Base-by-base conservation (phyloP, 441 rosid genomes). In the Biscutella laevigata region DNA sequence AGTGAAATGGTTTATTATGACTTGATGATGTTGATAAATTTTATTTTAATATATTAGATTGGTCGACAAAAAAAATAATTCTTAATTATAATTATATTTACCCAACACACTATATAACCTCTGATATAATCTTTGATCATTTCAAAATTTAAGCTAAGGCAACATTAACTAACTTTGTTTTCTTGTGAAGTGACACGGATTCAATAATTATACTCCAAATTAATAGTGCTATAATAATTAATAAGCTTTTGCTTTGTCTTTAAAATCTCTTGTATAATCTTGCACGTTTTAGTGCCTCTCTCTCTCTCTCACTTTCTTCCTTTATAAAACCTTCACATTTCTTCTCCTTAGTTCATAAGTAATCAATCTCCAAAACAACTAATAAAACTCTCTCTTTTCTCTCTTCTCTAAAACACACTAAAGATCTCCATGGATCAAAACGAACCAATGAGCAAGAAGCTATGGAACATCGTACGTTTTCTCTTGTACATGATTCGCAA, bases 401-500 rank as follows among this genome's bases (percentile, higher is more conserved):
- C 57, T 60, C n/a, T 50, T 41, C 37, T 42, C n/a, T 6, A 44
- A 27, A 36, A 29, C n/a, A n/a, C n/a, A n/a, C 67, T 3, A 58
- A 69, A 49, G 30, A 48, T n/a, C n/a, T n/a, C n/a, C n/a, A 79
- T 86, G 95, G 88, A 81, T 47, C 74, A 74, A 38, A 75, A 70
- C 53, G 77, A 77, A 33, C 51, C 71, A 35, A 46, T 75, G 7
- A 71, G 79, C 53, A 86, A 84, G 70, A 82, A 68, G 58, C 37
- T 81, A 50, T 75, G 84, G 78, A 79, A 63, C 59, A 73, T 80
- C 0, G 71, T 82, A 30, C 84, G 87, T 60, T 75, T 74, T 13
- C 63, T 81, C 14, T 46, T 69, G 60, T 82, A 81, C 86, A 84
- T 86, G 92, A 34, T 82, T 50, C 71, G 77, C 46, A 86, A 75